Base-by-base conservation (phyloP, 805 yeast species). In the Pichia phayaonensis region DNA sequence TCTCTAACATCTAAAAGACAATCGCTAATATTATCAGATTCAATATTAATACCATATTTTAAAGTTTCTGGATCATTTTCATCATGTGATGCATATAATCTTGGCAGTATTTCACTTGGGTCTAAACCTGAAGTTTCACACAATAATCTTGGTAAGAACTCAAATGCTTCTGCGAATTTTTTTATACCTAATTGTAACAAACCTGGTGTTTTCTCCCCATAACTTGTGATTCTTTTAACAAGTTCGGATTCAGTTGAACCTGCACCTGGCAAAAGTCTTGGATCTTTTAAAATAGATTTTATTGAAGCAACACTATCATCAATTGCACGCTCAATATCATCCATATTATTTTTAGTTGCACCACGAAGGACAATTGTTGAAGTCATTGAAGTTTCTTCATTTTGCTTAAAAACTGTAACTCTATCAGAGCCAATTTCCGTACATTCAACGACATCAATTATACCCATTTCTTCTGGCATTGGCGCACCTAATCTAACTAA, bases 391-490 rank as follows among this genome's bases (percentile, higher is more conserved):
- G 66, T 62, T 56, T 74, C 80, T 34, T 72, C 68, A 55, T 76
- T 80, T 70, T 94, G 99, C 65, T 88, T 79, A 75, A 94, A 90
- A 29, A 94, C 78, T 11, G 98, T 92, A 39, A 94, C 98, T 67
- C 97, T 81, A 70, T 94, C 97, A 49, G 97, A 97, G 57, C 99
- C 99, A 65, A 94, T 89, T 73, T 94, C 99, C 61, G 79, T 80
- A 23, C 96, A 85, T 72, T 87, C 95, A 46, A 94, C 92, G 29
- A 84, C 68, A 65, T 92, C 99, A 54, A 94, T 79, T 42, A 76
- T 64, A 49, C 99, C 99, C 75, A 88, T 79, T 70, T 92, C 97
- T 62, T 90, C 96, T 21, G 96, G 92, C 71, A 87, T 80, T 59
- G 97, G 97, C 2, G 97, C 95, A 56, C 96, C 96, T 52, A 90